A percentile compares a stretch with the other conserved stretches of the same genome.
These are phyloP conservation scores for Chenopodium berlandieri DNA, from an alignment of 148 eudicot species.

Conservation along the genomic window DNA sequence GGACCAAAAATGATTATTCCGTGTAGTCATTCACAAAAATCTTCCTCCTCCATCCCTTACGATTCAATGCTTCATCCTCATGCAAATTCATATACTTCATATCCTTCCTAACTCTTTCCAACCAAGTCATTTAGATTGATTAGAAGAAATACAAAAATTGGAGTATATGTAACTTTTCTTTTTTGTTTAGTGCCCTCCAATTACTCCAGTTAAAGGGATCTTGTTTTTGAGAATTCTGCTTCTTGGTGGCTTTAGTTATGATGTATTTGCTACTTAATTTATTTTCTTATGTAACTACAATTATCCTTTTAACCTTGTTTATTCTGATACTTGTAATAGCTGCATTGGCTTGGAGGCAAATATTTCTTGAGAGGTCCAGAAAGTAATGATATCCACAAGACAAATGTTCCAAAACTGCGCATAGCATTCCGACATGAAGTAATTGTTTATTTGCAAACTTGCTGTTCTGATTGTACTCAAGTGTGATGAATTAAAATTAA, in stretches of 20 bases:
- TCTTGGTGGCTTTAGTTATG: background rate
- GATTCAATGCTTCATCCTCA: too few species aligned
- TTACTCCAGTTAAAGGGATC: too few species aligned
- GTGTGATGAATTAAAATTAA: background rate
- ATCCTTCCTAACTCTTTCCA: too few species aligned
- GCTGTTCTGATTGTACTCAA: background rate
- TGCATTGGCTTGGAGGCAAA: conserved; percentile 72
- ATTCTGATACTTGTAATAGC: conserved; percentile 30
- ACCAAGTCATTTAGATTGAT: too few species aligned
- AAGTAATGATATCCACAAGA: conserved; percentile 69
- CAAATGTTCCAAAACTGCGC: conserved; percentile 71
- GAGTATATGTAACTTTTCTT: too few species aligned
- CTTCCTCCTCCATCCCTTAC: too few species aligned
- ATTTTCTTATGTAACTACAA: background rate
- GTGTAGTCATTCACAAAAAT: too few species aligned
- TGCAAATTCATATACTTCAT: too few species aligned
- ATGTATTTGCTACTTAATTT: background rate
- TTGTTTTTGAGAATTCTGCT: background rate
- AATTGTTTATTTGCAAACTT: conserved; percentile 12
- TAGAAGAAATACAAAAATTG: background rate
- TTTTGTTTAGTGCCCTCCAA: background rate
- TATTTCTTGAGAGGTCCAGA: conserved; percentile 62
- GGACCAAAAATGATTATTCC: too few species aligned
- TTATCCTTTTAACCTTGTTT: background rate
- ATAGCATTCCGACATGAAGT: conserved; percentile 67